Evolutionary conservation across 2,329 filamentous ascomycete genomes (phyloP).

Genomic region (Claviceps sp.): DNA sequence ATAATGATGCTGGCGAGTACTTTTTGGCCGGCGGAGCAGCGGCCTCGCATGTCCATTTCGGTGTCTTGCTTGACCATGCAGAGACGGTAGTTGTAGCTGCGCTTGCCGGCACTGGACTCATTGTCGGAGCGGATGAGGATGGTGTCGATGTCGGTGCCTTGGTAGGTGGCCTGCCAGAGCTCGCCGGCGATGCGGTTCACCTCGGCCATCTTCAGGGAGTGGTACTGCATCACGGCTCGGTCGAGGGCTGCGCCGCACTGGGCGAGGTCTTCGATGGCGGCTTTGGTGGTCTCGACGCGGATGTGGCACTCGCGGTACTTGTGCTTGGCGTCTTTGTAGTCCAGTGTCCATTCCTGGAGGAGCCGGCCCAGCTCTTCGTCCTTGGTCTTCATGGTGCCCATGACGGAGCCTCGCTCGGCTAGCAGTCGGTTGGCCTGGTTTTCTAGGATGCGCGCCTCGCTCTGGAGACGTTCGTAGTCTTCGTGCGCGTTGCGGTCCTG

Average conservation of each 20-base stretch:
- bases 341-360: slow-evolving; percentile 67
- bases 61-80: slow-evolving; percentile 96
- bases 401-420: slow-evolving; percentile 59
- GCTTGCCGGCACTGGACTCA: slow-evolving; percentile 59
- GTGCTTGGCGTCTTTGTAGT: slow-evolving; percentile 70
- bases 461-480: slow-evolving; percentile 62
- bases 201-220: slow-evolving; percentile 94
- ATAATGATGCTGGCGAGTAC: slow-evolving; percentile 96
- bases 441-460: slow-evolving; percentile 56
- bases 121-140: slow-evolving; percentile 90
- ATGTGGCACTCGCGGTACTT: slow-evolving; percentile 83
- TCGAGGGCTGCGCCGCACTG: slow-evolving; percentile 77
- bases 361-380: slow-evolving; percentile 65
- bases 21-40: slow-evolving; percentile 92
- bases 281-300: slow-evolving; percentile 81
- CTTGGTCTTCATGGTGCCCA: slow-evolving; percentile 71
- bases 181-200: slow-evolving; percentile 92
- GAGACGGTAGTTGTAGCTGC: slow-evolving; percentile 91
- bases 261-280: slow-evolving; percentile 78
- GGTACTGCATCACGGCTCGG: slow-evolving; percentile 95
- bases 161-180: slow-evolving; percentile 94
- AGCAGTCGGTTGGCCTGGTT: slow-evolving; percentile 54
- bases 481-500: slow-evolving; percentile 69
- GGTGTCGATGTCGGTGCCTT: slow-evolving; percentile 92
- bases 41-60: slow-evolving; percentile 98